These are phyloP conservation scores for Xylaria arbuscula DNA, from an alignment of 2,329 filamentous ascomycete genomes.

Conservation along the genomic window DNA sequence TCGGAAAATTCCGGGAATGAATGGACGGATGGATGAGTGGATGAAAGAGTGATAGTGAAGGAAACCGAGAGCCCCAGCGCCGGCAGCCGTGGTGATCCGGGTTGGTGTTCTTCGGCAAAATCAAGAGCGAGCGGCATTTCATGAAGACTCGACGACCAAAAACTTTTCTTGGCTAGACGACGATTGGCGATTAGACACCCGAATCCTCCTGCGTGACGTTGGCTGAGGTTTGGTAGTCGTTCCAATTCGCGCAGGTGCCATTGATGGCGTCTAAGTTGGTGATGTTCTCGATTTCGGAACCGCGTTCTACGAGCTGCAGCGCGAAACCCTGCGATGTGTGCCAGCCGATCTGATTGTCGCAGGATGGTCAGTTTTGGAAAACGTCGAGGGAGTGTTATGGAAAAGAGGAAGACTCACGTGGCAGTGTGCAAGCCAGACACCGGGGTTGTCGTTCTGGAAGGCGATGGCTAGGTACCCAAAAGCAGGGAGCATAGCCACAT, in stretches of 20 bases:
- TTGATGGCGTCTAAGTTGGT: slow-evolving; percentile 40
- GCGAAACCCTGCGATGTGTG: slow-evolving; percentile 63
- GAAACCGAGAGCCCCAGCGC: slow-evolving; percentile 12
- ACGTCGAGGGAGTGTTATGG: neutral
- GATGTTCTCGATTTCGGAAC: slow-evolving; percentile 46
- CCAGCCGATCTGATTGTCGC: slow-evolving; percentile 57
- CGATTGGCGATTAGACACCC: slow-evolving; percentile 45
- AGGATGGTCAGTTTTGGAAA: slow-evolving; percentile 17
- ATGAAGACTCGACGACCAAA: neutral
- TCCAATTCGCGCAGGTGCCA: slow-evolving; percentile 48
- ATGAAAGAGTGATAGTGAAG: slow-evolving; percentile 17
- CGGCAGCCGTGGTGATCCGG: neutral
- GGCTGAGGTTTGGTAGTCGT: slow-evolving; percentile 43
- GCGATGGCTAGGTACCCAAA: slow-evolving; percentile 62
- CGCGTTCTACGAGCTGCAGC: slow-evolving; percentile 61
- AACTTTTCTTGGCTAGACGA: neutral
- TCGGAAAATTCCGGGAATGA: neutral
- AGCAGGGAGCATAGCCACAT: slow-evolving; percentile 59
- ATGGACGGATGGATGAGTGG: neutral
- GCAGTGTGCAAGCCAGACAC: slow-evolving; percentile 58
- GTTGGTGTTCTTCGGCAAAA: neutral
- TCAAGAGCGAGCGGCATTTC: slow-evolving; percentile 15
- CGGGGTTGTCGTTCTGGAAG: slow-evolving; percentile 65
- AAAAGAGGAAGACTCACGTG: slow-evolving; percentile 38
- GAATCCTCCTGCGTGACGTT: slow-evolving; percentile 50